phyloP scores from a whole-genome alignment of 1,284 basidiomycete genomes.

The Cryptococcus sp. region DNA sequence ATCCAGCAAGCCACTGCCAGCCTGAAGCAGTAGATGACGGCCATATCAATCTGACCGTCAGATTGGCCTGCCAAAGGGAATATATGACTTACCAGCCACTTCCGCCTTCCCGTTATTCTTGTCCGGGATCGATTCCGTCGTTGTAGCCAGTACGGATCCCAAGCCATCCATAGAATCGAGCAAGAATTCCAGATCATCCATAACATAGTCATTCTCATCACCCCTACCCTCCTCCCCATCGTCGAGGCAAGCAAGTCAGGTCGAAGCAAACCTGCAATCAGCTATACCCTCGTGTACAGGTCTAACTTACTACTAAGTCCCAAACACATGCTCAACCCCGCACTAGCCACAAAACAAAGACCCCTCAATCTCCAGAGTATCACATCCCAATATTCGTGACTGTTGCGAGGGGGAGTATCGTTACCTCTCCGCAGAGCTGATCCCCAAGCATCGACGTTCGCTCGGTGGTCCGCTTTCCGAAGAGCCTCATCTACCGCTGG shows the following conservation, averaged over 20 bases:
- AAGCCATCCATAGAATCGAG: constrained; percentile 35
- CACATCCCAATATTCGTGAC: constrained; percentile 9
- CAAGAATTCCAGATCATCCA: not conserved
- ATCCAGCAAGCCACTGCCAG: not conserved
- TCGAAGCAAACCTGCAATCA: too few species aligned
- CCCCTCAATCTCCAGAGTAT: constrained; percentile 28
- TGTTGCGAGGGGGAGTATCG: not conserved
- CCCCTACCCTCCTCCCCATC: not conserved
- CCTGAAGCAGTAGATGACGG: constrained; percentile 9
- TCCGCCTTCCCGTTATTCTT: constrained; percentile 17
- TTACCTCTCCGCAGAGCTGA: constrained; percentile 29
- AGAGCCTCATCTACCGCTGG: constrained; percentile 77
- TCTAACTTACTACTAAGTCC: constrained; percentile 18
- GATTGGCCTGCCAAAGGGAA: not conserved
- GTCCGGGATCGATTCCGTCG: constrained; percentile 7
- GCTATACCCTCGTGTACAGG: not conserved
- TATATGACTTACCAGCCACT: constrained; percentile 30
- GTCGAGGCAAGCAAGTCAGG: not conserved
- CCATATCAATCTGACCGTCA: constrained; percentile 23
- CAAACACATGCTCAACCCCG: constrained; percentile 8
- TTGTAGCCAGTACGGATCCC: constrained; percentile 40
- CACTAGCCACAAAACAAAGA: constrained; percentile 12
- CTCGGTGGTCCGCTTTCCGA: constrained; percentile 68
- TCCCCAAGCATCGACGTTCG: constrained; percentile 66
- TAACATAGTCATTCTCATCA: not conserved